Conservation (phyloP, 305 asterid species). For the Lippia alba region DNA sequence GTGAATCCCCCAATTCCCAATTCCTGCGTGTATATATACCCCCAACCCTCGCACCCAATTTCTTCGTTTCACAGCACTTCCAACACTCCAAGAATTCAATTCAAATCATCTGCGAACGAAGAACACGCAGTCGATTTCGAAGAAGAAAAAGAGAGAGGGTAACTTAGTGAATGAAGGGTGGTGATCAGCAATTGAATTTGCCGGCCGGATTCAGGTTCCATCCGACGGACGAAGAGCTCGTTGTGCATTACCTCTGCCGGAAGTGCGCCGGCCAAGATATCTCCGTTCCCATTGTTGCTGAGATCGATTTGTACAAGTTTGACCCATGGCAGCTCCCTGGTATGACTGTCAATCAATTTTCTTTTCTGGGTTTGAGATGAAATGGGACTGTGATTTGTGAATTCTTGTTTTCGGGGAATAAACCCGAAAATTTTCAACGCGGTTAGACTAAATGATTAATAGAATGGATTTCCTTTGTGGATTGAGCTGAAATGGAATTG, state of each 20-base stretch:
- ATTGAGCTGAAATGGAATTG: no score
- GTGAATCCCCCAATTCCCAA: constrained; percentile 1
- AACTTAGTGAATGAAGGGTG: constrained; percentile 49
- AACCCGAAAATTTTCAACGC: no score
- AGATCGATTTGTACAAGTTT: constrained; percentile 88
- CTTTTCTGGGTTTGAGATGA: not conserved
- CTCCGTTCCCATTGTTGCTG: constrained; percentile 76
- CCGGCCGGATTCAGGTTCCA: constrained; percentile 97
- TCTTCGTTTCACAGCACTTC: constrained; percentile 35
- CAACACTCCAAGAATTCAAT: not conserved
- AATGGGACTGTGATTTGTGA: not conserved
- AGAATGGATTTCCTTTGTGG: no score
- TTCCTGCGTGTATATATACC: constrained; percentile 28
- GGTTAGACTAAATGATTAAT: no score
- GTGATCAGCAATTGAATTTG: constrained; percentile 54
- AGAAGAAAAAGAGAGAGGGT: not conserved
- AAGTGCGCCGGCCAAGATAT: constrained; percentile 75
- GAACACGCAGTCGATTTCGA: not conserved
- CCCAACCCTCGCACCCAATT: constrained; percentile 6
- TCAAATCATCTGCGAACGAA: not conserved
- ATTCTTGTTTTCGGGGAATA: not conserved
- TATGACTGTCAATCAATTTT: constrained; percentile 18
- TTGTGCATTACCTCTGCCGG: constrained; percentile 76
- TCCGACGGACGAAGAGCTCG: constrained; percentile 98
- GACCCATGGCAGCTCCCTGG: constrained; percentile 98